Evolutionary conservation across 2,329 filamentous ascomycete genomes (phyloP), one percentile per base, ranked within the genome.

Genomic region (Ceratocystis eucalypticola): DNA sequence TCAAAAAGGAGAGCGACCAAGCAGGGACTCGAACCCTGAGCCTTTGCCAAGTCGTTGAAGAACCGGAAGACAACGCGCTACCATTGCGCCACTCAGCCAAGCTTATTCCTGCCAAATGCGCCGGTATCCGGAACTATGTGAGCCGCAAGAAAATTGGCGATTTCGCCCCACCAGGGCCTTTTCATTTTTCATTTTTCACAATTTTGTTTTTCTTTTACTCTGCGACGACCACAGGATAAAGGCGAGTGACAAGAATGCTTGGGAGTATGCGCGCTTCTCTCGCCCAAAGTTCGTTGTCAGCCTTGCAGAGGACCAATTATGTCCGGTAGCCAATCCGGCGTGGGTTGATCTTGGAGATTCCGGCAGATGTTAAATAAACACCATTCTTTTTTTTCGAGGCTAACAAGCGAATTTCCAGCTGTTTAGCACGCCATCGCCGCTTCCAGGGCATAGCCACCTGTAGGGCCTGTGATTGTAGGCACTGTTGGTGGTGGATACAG

Each of bases 51-150:
- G 45, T 61, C 37, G 66, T 57, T 55, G 46, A 30, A 55, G 12
- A 64, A 68, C 67, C 67, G 67, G 67, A 68, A 68, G 67, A 68
- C 67, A 68, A 68, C 67, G 67, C 67, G 67, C 67, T 68, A 66
- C 67, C 67, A 68, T 68, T 68, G 67, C 67, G 67, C 64, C 64
- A 66, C 64, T 68, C 64, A 64, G 67, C 67, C 67, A 37, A 53
- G 63, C 61, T 64, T 66, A 6, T 65, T 20, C 25, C 25, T 33
- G 30, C 1, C 0, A 17, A 17, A 5, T 3, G 0, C 4, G 12
- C 2, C 25, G 5, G 12, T 57, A 57, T 22, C 17, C 22, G 25
- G 28, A 1, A 8, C 15, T 57, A 57, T 57, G 25, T 57, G 41
- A 20, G 48, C 48, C 20, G 7, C 20, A 3, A 15, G 15, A 4